These are phyloP conservation scores for Grosmannia serpens DNA, from an alignment of 2,329 filamentous ascomycete genomes.

Conservation along the genomic window DNA sequence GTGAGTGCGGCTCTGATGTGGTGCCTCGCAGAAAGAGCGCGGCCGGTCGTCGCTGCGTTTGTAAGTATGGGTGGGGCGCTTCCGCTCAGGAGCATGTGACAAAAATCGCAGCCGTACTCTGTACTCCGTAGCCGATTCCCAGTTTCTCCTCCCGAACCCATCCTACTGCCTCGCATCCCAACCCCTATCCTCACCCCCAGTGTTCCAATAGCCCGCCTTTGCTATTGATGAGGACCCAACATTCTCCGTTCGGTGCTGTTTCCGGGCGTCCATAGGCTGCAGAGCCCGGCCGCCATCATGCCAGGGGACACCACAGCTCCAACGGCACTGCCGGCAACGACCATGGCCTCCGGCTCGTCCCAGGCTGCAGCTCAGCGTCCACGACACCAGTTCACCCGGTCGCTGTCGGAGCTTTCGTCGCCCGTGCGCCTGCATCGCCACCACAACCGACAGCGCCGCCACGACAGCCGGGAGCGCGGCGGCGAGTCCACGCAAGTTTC, in stretches of 20 bases:
- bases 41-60: not conserved
- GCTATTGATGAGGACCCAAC: not conserved
- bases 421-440: constrained; percentile 27
- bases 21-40: too few relatives aligned
- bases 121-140: not conserved
- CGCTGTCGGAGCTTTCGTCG: constrained; percentile 41
- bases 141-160: not conserved
- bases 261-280: not conserved
- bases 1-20: not conserved
- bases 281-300: not conserved
- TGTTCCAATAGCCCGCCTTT: not conserved
- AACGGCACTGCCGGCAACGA: not conserved
- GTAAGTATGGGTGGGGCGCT: not conserved
- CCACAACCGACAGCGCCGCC: constrained; percentile 26
- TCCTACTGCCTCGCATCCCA: not conserved
- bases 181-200: not conserved
- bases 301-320: not conserved
- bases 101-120: not conserved
- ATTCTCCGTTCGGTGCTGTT: not conserved
- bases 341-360: not conserved
- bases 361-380: constrained; percentile 18
- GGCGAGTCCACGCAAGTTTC: not conserved
- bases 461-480: constrained; percentile 16
- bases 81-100: not conserved
- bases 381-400: constrained; percentile 43